Evolutionary conservation across 208 protist species (phyloP), one percentile per base, ranked within the genome.

Genomic region (Strigomonas culicis): DNA sequence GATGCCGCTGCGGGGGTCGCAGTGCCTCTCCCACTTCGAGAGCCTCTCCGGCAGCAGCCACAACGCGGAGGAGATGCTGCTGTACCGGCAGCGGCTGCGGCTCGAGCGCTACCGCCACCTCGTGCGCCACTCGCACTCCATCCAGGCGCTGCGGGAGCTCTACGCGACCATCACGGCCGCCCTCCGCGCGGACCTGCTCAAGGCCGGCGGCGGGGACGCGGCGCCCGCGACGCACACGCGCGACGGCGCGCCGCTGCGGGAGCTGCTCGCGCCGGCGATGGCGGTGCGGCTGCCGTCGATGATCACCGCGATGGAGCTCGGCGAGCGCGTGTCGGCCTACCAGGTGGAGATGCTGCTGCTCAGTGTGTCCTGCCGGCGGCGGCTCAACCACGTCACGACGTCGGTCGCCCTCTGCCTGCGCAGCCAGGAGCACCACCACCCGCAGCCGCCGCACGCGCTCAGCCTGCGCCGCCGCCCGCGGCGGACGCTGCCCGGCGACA

Each of bases 321-420:
- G 75, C 0, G 32, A 56, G 1, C 56, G 66, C 10, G 59, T 80
- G 21, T 77, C 74, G 2, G 44, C 61, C 11, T 76, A 86, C 39
- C 77, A 91, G 50, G 77, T 82, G 24, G 80, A 95, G 21, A 61
- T 92, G 46, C 56, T 95, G 28, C 62, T 95, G 28, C 70, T 95
- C 15, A 74, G 70, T 51, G 51, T 95, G 10, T 58, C 75, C 24
- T 95, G 84, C 58, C 64, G 78, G 13, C 85, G 89, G 4, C 83
- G 83, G 13, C 44, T 84, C 24, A 44, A 74, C 15, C 66, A 75
- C 39, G 62, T 85, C 30, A 25, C 61, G 2, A 47, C 25, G 10
- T 31, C 34, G 22, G 52, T 30, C 62, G 57, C 46, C 21, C 21
- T 51, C n/a, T 22, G 4, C 21, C 21, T 22, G 21, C 21, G 46